Evolutionary conservation across 2,329 filamentous ascomycete species (phyloP), one percentile per base, ranked within the genome.

Genomic region (Chaetomium sp.): DNA sequence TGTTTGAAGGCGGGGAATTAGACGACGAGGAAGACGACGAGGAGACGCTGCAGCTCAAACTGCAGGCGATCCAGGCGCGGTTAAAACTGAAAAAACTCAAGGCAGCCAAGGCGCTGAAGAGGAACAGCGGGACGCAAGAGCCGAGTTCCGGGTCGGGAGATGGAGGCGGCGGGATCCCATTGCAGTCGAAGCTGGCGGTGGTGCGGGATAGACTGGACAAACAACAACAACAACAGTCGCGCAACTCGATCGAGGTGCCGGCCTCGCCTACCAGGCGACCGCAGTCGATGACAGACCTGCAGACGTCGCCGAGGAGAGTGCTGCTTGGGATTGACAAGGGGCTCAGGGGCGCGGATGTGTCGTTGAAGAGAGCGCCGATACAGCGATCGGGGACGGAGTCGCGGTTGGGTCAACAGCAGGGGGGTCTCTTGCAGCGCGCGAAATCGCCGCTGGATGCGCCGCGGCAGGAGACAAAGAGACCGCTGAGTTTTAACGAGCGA

Each of bases 291-390:
- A 67, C 76, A 1, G 66, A 74, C 12, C 74, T 81, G 11, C 85
- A 84, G 38, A 82, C 79, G 33, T 96, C 91, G 1, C 92, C 94
- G 1, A 87, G 87, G 52, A 80, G 91, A 58, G 81, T 94, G 11
- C 72, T 90, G 14, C 71, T 97, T 12, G 92, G 94, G 5, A 95
- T 97, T 59, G 91, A 96, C 71, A 95, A 95, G 68, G 91, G 90
- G 1, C 74, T 52, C 38, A 87, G 79, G 64, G 91, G 86, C 1
- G 82, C 82, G 56, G 90, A 96, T 64, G 79, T 97, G 36, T 96
- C 91, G 3, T 74, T 97, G 34, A 94, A 89, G 70, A 79, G 89
- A 61, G 84, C 89, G 3, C 77, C 84, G 2, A 79, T 73, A 55
- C 67, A 76, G 35, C 74, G 72, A 53, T 75, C 36, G 14, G 19